A percentile compares a stretch with the other conserved stretches of the same genome.
Conservation (phyloP, 1,139 yeast genomes). For the Geotrichum macrosporum region DNA sequence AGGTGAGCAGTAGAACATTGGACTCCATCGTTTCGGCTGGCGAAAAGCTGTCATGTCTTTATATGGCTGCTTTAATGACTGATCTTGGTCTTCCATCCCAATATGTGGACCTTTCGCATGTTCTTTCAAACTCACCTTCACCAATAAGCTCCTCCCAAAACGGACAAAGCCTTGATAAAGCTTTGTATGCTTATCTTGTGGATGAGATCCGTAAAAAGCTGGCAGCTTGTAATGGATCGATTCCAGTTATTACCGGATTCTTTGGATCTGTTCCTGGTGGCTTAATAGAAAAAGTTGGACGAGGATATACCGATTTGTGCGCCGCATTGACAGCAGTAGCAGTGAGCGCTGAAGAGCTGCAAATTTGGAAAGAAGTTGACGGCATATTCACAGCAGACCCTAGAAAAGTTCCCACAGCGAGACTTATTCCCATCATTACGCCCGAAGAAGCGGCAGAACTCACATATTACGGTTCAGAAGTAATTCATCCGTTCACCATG, state of each 20-base stretch:
- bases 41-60: conserved; percentile 84
- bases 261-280: conserved; percentile 96
- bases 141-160: too few species aligned
- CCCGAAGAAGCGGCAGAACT: conserved; percentile 99
- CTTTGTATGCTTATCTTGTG: too few species aligned
- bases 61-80: conserved; percentile 77
- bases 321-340: conserved; percentile 97
- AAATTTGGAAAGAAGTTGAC: conserved; percentile 98
- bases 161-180: too few species aligned
- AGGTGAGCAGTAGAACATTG: conserved; percentile 79
- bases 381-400: conserved; percentile 99
- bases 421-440: conserved; percentile 79
- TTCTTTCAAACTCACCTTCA: conserved; percentile 44
- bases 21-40: conserved; percentile 92
- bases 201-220: conserved; percentile 49
- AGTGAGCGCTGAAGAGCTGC: conserved; percentile 83
- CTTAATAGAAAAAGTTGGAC: conserved; percentile 81
- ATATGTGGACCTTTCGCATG: conserved; percentile 72
- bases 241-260: conserved; percentile 93
- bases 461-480: conserved; percentile 96
- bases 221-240: conserved; percentile 43
- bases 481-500: conserved; percentile 98
- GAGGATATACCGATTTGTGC: conserved; percentile 96
- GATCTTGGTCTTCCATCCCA: conserved; percentile 73
- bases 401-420: conserved; percentile 85